phyloP scores from a whole-genome alignment of 2,329 filamentous ascomycete genomes.

The Apiospora saccharicola region DNA sequence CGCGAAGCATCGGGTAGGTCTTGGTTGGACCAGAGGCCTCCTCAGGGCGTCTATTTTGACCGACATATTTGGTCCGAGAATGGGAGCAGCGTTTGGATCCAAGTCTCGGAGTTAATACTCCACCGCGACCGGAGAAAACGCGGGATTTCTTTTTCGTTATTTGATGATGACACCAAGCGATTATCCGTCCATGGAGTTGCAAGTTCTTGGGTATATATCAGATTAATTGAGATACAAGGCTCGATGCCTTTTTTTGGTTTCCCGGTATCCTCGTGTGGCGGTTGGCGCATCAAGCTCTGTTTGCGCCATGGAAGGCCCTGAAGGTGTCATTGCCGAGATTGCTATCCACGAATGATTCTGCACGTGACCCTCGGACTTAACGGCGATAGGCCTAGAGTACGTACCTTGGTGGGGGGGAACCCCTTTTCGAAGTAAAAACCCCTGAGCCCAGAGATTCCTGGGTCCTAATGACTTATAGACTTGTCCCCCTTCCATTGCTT shows the following conservation, averaged over 20 bases:
- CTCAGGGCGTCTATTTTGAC: not conserved
- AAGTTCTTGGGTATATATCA: too few relatives aligned
- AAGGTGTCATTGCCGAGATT: not conserved
- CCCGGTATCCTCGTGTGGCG: not conserved
- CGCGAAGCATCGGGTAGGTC: not conserved
- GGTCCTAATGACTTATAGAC: too few relatives aligned
- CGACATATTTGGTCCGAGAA: not conserved
- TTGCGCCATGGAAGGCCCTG: not conserved
- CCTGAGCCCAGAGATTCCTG: not conserved
- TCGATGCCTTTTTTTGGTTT: not conserved
- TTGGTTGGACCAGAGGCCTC: not conserved
- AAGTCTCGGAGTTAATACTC: not conserved
- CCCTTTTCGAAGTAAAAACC: not conserved
- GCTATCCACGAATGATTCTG: not conserved
- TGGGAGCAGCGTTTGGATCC: not conserved
- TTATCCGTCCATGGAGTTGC: too few relatives aligned
- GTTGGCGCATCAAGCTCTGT: not conserved
- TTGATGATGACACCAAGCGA: not conserved
- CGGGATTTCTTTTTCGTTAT: not conserved
- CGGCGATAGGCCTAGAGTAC: not conserved
- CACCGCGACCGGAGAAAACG: not conserved
- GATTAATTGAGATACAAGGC: too few relatives aligned
- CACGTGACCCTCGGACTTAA: not conserved
- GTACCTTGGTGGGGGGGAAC: not conserved
- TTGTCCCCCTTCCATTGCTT: too few relatives aligned